These are phyloP conservation scores for Blepharisma stoltei DNA, from an alignment of 73 alveolate genomes.

Conservation along the genomic window DNA sequence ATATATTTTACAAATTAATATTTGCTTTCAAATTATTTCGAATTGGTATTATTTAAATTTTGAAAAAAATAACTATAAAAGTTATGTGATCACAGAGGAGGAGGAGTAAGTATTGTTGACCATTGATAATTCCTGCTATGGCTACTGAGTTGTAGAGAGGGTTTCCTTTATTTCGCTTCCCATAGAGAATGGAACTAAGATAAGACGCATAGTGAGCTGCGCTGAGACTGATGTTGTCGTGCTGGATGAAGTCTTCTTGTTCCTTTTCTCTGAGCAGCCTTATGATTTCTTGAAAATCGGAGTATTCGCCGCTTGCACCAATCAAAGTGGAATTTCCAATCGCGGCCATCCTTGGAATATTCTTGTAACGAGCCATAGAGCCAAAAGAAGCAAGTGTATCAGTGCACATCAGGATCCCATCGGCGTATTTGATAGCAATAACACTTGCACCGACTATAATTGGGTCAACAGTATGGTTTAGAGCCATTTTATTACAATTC, in stretches of 20 bases:
- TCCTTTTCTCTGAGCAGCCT: constrained; percentile 60
- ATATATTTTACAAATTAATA: no score
- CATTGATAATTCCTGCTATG: constrained; percentile 54
- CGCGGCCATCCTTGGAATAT: constrained; percentile 53
- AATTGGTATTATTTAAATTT: no score
- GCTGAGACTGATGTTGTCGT: constrained; percentile 66
- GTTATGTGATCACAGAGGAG: no score
- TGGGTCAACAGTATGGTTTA: constrained; percentile 43
- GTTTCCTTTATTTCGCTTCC: constrained; percentile 68
- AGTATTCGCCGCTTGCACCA: constrained; percentile 79
- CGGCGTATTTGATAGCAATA: constrained; percentile 71
- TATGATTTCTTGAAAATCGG: constrained; percentile 73
- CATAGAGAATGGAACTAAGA: constrained; percentile 61
- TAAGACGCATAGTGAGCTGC: constrained; percentile 77
- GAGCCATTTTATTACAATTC: no score
- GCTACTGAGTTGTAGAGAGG: constrained; percentile 69
- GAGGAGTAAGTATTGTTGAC: neutral
- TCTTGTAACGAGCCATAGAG: constrained; percentile 62
- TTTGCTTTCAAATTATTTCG: no score
- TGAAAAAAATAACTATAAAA: no score
- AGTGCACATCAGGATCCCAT: constrained; percentile 74
- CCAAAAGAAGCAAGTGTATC: constrained; percentile 71
- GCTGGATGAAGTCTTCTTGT: constrained; percentile 60
- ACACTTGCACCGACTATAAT: constrained; percentile 72
- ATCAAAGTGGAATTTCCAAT: constrained; percentile 57